These are phyloP conservation scores for Nemania diffusa DNA, from an alignment of 2,329 filamentous ascomycete genomes.

Conservation along the genomic window DNA sequence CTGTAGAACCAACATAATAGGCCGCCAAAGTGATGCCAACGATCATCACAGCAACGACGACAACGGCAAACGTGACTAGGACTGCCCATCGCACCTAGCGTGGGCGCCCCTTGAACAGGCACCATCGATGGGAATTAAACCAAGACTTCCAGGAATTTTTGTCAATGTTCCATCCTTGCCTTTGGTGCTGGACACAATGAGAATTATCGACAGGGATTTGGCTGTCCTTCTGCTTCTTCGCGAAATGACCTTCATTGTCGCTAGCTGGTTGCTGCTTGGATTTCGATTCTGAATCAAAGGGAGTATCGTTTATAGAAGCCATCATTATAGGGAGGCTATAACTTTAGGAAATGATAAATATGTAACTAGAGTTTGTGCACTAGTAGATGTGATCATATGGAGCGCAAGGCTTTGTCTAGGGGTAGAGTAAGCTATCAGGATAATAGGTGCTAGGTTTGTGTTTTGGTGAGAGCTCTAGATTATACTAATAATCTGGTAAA, in stretches of 20 bases:
- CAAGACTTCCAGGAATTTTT: slow-evolving; percentile 14
- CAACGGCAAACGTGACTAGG: slow-evolving; percentile 1
- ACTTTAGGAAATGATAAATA: neutral
- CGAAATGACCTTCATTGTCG: neutral
- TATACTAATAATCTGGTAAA: neutral
- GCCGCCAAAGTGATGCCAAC: slow-evolving; percentile 11
- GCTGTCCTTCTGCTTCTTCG: slow-evolving; percentile 5
- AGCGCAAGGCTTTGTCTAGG: neutral
- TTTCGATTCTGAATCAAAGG: neutral
- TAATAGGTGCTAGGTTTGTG: neutral
- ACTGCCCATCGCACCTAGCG: slow-evolving; percentile 27
- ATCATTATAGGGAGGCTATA: neutral
- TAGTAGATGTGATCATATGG: neutral
- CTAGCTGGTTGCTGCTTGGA: neutral
- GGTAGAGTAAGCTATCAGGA: neutral
- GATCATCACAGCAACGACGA: neutral
- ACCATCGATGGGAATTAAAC: slow-evolving; percentile 15
- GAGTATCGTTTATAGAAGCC: slow-evolving; percentile 1
- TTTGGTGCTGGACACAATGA: slow-evolving; percentile 8
- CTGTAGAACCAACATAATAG: slow-evolving; percentile 20
- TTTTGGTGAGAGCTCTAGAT: neutral
- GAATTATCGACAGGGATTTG: neutral
- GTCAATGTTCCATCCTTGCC: slow-evolving; percentile 16
- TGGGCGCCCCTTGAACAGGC: slow-evolving; percentile 20
- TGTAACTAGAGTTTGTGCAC: neutral